Conservation (phyloP, 1,284 basidiomycete species). For the Trichosporon coremiiforme region DNA sequence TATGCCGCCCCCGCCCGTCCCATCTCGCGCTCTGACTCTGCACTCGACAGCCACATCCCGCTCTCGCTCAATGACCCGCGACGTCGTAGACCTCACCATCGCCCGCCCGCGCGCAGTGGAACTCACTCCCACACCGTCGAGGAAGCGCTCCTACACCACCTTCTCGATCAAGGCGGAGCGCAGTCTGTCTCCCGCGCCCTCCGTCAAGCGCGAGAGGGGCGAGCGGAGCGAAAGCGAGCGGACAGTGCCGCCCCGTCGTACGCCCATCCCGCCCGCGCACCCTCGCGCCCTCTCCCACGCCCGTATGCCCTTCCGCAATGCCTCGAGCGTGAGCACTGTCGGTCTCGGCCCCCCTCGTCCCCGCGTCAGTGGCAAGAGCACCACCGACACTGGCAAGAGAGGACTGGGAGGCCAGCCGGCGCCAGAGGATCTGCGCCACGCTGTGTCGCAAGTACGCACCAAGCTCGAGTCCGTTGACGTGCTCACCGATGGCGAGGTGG, state of each 20-base stretch:
- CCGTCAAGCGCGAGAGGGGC: not conserved
- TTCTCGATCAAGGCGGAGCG: not conserved
- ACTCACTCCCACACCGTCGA: not conserved
- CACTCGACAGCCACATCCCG: not conserved
- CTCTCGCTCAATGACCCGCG: not conserved
- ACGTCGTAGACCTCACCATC: not conserved
- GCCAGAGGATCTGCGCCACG: not conserved
- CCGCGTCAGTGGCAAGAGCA: not conserved
- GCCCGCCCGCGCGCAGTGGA: not conserved
- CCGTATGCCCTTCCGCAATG: not conserved
- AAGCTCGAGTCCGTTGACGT: not conserved
- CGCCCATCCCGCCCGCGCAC: too few relatives aligned
- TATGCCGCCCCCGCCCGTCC: not conserved
- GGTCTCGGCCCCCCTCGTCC: not conserved
- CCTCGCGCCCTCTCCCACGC: too few relatives aligned
- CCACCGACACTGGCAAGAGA: too few relatives aligned
- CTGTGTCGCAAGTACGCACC: not conserved
- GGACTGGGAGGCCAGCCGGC: not conserved
- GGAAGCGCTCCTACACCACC: not conserved
- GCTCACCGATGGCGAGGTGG: not conserved
- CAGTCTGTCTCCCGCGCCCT: too few relatives aligned
- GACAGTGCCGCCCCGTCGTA: too few relatives aligned
- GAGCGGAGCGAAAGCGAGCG: not conserved
- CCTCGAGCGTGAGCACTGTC: not conserved
- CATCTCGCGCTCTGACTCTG: not conserved